Percentiles rank a stretch among this genome's conserved stretches.
These are phyloP conservation scores for Entomortierella chlamydospora DNA, from an alignment of 192 early-diverging fungal species.

Conservation along the genomic window DNA sequence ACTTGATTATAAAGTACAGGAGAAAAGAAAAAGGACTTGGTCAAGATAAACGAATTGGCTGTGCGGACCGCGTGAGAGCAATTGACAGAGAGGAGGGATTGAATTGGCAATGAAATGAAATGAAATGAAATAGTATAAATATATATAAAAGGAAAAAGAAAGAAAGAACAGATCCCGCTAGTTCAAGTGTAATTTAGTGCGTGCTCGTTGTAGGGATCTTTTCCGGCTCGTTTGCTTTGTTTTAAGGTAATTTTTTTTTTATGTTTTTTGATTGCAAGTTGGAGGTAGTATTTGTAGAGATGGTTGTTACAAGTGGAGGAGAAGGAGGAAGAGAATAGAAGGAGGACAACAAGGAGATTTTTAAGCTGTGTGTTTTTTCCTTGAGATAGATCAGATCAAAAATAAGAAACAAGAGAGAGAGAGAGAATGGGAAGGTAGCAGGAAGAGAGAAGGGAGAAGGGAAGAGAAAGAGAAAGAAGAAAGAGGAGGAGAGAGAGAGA, in stretches of 20 bases:
- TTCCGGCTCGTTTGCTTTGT: no score
- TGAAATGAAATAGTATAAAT: not conserved
- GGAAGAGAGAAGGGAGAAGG: not conserved
- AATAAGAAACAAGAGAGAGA: not conserved
- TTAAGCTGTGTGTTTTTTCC: not conserved
- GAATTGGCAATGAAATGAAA: no score
- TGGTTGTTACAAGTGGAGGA: no score
- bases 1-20: not conserved
- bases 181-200: no score
- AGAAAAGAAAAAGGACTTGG: not conserved
- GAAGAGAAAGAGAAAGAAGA: not conserved
- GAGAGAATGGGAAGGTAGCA: not conserved
- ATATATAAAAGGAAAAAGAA: not conserved
- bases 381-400: not conserved
- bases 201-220: no score
- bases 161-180: not conserved
- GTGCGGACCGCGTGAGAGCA: slow-evolving; percentile 10
- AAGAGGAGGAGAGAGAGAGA: not conserved
- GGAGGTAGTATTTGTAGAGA: no score
- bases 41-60: not conserved
- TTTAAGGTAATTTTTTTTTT: no score
- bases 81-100: not conserved
- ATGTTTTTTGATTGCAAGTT: no score
- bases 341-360: not conserved
- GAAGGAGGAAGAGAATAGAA: not conserved